A percentile compares a stretch with the other conserved stretches of the same genome.
Evolutionary conservation across 805 yeast genomes (phyloP).

Genomic region (Ogataea paradorogensis): DNA sequence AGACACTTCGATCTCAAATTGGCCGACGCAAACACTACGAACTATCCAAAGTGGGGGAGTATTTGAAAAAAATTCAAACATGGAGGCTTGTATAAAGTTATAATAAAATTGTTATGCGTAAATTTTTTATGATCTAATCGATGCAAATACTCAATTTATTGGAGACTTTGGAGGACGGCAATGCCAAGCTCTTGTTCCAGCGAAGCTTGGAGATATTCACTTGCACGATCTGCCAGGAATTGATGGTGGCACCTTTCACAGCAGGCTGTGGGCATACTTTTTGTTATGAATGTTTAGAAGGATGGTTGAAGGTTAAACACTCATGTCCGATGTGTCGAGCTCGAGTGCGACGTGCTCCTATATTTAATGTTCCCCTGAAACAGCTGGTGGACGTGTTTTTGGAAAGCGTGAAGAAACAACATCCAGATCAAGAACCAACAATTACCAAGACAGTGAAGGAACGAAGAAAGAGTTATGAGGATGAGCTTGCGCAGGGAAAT

Average conservation of each 20-base stretch:
- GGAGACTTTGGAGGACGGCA: slow-evolving; percentile 13
- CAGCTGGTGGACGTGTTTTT: slow-evolving; percentile 43
- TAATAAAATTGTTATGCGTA: background rate
- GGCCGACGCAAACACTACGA: background rate
- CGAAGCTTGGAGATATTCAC: slow-evolving; percentile 32
- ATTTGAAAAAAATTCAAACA: background rate
- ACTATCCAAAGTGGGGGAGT: slow-evolving; percentile 2
- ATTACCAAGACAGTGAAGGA: slow-evolving; percentile 30
- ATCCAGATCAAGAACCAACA: slow-evolving; percentile 15
- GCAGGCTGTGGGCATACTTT: slow-evolving; percentile 71
- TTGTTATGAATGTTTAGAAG: slow-evolving; percentile 62
- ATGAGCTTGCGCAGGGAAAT: slow-evolving; percentile 33
- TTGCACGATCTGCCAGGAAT: slow-evolving; percentile 69
- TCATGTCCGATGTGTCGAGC: slow-evolving; percentile 71
- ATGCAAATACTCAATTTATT: slow-evolving; percentile 9
- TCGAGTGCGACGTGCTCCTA: slow-evolving; percentile 47
- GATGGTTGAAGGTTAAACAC: slow-evolving; percentile 57
- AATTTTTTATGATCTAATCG: slow-evolving; percentile 4
- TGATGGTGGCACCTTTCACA: slow-evolving; percentile 60
- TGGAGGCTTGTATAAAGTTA: slow-evolving; percentile 15
- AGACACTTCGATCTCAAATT: background rate
- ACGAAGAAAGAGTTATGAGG: slow-evolving; percentile 35
- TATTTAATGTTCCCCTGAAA: slow-evolving; percentile 50
- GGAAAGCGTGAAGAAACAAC: slow-evolving; percentile 35
- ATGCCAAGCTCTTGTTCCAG: slow-evolving; percentile 17